phyloP scores from a whole-genome alignment of 345 rosid genomes.

The Sonneratia caseolaris region DNA sequence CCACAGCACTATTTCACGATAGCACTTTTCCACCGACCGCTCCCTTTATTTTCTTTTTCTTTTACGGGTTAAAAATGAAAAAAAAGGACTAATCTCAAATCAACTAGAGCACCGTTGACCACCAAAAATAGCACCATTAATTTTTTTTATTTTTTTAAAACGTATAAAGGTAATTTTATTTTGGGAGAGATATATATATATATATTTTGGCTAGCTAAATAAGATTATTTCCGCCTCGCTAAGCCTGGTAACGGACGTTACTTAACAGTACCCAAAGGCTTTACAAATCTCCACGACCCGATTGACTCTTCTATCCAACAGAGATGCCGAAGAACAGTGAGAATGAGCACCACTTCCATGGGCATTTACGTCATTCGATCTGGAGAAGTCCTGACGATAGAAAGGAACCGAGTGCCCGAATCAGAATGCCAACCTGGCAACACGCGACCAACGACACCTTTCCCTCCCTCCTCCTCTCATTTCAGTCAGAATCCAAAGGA shows the following conservation, averaged over 20 bases:
- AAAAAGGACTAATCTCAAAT: too few species aligned
- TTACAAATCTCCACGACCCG: too few species aligned
- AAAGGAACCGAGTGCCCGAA: not conserved
- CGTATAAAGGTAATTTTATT: too few species aligned
- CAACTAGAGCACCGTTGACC: too few species aligned
- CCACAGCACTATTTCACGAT: not conserved
- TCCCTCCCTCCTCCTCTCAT: not conserved
- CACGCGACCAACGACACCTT: slow-evolving; percentile 5
- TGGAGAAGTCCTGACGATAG: not conserved
- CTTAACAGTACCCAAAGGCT: too few species aligned
- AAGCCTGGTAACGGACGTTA: too few species aligned
- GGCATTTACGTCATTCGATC: not conserved
- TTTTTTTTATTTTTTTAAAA: too few species aligned
- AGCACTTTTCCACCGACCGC: not conserved
- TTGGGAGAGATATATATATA: too few species aligned
- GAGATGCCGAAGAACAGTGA: too few species aligned
- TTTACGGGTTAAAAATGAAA: not conserved
- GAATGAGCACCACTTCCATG: not conserved
- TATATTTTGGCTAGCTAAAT: too few species aligned
- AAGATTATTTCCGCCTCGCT: too few species aligned
- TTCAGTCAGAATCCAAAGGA: not conserved
- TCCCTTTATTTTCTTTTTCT: not conserved
- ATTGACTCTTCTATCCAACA: not conserved
- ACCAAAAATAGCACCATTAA: too few species aligned
- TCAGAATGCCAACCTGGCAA: slow-evolving; percentile 7